Percentiles rank a stretch among this genome's conserved stretches.
Conservation (phyloP, 352 stramenopile genomes). For the Phytopythium montanum region DNA sequence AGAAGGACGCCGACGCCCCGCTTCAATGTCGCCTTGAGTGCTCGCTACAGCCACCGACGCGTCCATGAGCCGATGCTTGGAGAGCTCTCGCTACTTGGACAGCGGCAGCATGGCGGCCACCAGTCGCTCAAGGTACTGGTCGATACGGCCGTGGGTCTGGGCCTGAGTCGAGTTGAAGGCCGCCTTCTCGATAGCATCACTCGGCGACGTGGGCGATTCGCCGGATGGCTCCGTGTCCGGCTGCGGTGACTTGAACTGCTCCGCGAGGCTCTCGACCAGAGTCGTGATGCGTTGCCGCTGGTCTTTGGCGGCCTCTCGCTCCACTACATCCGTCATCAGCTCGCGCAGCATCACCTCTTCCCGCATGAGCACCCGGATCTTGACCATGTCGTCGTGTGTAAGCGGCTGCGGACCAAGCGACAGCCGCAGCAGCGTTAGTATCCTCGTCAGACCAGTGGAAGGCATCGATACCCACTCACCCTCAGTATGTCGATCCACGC, state of each 20-base stretch:
- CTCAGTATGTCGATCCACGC: constrained; percentile 50
- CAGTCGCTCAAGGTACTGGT: constrained; percentile 2
- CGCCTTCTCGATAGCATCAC: not conserved
- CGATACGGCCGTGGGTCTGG: not conserved
- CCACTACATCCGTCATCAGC: constrained; percentile 27
- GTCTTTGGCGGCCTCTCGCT: constrained; percentile 29
- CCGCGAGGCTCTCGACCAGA: constrained; percentile 19
- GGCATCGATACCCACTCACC: constrained; percentile 9
- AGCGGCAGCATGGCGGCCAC: not conserved
- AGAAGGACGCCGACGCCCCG: not conserved
- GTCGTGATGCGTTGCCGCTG: constrained; percentile 21
- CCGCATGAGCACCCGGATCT: constrained; percentile 27
- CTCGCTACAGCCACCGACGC: no score
- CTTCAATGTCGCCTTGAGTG: no score
- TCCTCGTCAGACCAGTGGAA: not conserved
- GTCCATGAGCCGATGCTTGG: not conserved
- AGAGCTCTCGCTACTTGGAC: not conserved
- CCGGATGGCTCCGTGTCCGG: not conserved
- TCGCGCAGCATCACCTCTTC: constrained; percentile 41
- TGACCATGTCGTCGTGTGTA: constrained; percentile 23
- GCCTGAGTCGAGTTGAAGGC: no score
- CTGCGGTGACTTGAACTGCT: not conserved
- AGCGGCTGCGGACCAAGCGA: constrained; percentile 16
- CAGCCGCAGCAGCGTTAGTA: not conserved
- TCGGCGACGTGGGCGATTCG: constrained; percentile 1